phyloP scores from a whole-genome alignment of 345 rosid species.

The Pugionium cornutum region DNA sequence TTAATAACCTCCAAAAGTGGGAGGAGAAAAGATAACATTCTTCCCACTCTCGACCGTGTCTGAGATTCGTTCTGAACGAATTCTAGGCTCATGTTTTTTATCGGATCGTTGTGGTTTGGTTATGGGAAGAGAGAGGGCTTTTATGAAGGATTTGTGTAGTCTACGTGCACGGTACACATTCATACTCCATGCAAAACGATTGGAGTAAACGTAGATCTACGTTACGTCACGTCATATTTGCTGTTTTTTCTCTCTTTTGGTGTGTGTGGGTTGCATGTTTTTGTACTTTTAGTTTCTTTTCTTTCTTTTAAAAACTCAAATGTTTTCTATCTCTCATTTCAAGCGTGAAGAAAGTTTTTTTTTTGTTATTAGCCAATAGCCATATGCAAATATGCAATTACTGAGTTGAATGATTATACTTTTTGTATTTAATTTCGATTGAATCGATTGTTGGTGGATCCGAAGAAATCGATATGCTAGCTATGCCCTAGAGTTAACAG shows the following conservation, averaged over 20 bases:
- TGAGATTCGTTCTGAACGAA: not conserved
- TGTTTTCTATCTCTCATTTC: slow-evolving; percentile 6
- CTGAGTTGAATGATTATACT: not conserved
- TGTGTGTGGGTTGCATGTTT: too few species aligned
- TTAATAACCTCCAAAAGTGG: not conserved
- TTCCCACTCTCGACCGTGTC: not conserved
- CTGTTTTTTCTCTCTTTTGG: not conserved
- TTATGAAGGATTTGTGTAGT: slow-evolving; percentile 15
- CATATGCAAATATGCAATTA: not conserved
- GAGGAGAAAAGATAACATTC: slow-evolving; percentile 15
- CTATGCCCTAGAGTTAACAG: not conserved
- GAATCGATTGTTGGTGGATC: not conserved
- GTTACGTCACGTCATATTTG: slow-evolving; percentile 18
- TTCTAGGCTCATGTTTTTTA: not conserved
- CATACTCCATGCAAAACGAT: slow-evolving; percentile 23
- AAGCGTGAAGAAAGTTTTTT: not conserved
- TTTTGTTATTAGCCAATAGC: not conserved
- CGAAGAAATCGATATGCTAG: not conserved
- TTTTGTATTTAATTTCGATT: not conserved
- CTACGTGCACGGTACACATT: slow-evolving; percentile 23
- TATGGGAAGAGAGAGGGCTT: slow-evolving; percentile 10
- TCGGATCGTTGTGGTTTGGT: slow-evolving; percentile 18
- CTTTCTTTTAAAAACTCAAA: slow-evolving; percentile 11
- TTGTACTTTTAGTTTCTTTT: not conserved
- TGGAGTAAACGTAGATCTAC: slow-evolving; percentile 6